A percentile compares a stretch with the other conserved stretches of the same genome.
Evolutionary conservation across 2,329 filamentous ascomycete species (phyloP).

Genomic region (Penicillium sp.): DNA sequence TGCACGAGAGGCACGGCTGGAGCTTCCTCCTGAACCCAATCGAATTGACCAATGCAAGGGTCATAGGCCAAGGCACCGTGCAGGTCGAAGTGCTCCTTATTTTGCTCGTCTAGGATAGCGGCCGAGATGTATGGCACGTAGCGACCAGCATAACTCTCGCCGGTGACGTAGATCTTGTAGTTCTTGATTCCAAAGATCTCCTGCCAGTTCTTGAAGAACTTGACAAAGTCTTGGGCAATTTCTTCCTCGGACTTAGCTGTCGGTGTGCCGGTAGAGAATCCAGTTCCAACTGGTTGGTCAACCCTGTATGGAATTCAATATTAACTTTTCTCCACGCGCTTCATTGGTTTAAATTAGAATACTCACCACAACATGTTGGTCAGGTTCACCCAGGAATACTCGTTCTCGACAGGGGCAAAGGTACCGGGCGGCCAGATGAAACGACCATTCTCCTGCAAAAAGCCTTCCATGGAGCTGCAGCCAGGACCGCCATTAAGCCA

Average conservation of each 20-base stretch:
- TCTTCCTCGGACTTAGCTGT: slow-evolving; percentile 69
- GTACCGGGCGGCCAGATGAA: slow-evolving; percentile 73
- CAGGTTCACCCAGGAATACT: slow-evolving; percentile 72
- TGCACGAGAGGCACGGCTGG: slow-evolving; percentile 46
- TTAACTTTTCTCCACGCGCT: background rate
- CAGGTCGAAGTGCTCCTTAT: slow-evolving; percentile 69
- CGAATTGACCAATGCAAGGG: slow-evolving; percentile 54
- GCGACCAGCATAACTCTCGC: slow-evolving; percentile 71
- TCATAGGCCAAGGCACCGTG: slow-evolving; percentile 72
- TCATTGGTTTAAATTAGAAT: background rate
- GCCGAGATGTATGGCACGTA: slow-evolving; percentile 74
- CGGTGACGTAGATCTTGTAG: slow-evolving; percentile 72
- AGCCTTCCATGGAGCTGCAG: slow-evolving; percentile 63
- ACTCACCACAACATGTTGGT: slow-evolving; percentile 75
- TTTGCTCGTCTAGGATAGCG: slow-evolving; percentile 69
- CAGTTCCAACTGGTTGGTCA: slow-evolving; percentile 56
- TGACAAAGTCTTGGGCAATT: slow-evolving; percentile 68
- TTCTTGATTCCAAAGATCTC: slow-evolving; percentile 67
- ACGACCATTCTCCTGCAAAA: slow-evolving; percentile 76
- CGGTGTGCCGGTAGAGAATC: slow-evolving; percentile 66
- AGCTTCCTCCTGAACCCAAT: slow-evolving; percentile 34
- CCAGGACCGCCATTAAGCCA: slow-evolving; percentile 57
- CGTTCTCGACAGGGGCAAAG: slow-evolving; percentile 63
- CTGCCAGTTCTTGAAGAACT: slow-evolving; percentile 79
- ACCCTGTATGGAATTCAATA: slow-evolving; percentile 19